Conservation (phyloP, 140 eudicot genomes). For the Senecio squalidus region DNA sequence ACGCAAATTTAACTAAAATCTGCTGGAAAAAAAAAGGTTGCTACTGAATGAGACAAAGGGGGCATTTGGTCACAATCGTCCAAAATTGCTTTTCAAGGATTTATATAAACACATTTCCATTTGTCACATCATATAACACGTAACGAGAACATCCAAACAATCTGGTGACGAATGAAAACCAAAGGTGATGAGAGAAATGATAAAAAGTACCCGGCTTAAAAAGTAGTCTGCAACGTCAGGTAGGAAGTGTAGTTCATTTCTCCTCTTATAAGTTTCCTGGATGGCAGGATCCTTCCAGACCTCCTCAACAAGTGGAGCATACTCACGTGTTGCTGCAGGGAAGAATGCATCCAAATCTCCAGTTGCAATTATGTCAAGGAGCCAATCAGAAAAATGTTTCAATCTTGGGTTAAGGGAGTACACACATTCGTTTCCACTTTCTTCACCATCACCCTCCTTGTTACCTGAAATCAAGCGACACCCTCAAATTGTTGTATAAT, state of each 20-base stretch:
- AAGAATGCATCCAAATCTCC: slow-evolving; percentile 95
- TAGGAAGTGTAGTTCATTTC: slow-evolving; percentile 74
- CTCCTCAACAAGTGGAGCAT: slow-evolving; percentile 96
- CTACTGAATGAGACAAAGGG: background rate
- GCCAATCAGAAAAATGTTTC: slow-evolving; percentile 95
- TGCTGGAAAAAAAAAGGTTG: background rate
- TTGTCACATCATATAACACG: slow-evolving; percentile 3
- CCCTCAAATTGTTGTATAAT: background rate
- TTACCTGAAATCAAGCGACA: slow-evolving; percentile 33
- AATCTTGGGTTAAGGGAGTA: slow-evolving; percentile 77
- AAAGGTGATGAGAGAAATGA: slow-evolving; percentile 6
- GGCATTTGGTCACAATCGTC: background rate
- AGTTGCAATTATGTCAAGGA: slow-evolving; percentile 86
- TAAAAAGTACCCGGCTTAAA: slow-evolving; percentile 65
- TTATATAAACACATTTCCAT: background rate
- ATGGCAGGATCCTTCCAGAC: slow-evolving; percentile 95
- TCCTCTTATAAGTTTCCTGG: slow-evolving; percentile 80
- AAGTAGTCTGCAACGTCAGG: slow-evolving; percentile 91
- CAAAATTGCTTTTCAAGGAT: background rate
- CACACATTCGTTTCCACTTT: slow-evolving; percentile 31
- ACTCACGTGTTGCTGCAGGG: slow-evolving; percentile 94
- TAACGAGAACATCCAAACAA: background rate
- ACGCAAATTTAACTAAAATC: background rate
- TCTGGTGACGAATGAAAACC: background rate
- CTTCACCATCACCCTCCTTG: slow-evolving; percentile 43